A percentile compares a stretch with the other conserved stretches of the same genome.
phyloP scores from a whole-genome alignment of 148 eudicot species.

The Beta vulgaris region DNA sequence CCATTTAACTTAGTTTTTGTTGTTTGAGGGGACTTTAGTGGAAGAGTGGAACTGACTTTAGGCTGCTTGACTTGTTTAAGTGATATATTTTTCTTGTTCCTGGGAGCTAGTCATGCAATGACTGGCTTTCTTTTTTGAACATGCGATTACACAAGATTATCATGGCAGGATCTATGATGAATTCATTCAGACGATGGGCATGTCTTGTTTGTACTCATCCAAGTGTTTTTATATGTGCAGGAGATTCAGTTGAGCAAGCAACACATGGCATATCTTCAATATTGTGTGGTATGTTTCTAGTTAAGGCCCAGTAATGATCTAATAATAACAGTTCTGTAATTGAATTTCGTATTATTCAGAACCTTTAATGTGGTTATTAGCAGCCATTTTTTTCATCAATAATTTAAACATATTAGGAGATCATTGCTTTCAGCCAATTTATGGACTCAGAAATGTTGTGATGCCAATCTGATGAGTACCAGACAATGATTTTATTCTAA shows the following conservation, averaged over 20 bases:
- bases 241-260: constrained; percentile 25
- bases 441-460: background rate
- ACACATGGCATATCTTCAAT: constrained; percentile 36
- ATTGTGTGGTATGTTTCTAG: constrained; percentile 44
- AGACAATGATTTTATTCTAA: background rate
- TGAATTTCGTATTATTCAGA: background rate
- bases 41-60: background rate
- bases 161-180: background rate
- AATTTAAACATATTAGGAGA: background rate
- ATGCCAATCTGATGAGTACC: background rate
- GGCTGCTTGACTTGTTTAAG: background rate
- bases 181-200: background rate
- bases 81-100: background rate
- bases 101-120: background rate
- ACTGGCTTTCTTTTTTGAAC: background rate
- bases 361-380: background rate
- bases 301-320: background rate
- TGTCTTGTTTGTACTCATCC: constrained; percentile 7
- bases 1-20: background rate
- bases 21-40: background rate
- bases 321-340: background rate
- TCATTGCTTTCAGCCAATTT: background rate
- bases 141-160: background rate
- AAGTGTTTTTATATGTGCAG: constrained; percentile 29
- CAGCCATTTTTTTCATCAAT: background rate